Evolutionary conservation across 2,329 filamentous ascomycete species (phyloP), one percentile per base, ranked within the genome.

Genomic region (Nigrospora sphaerica): DNA sequence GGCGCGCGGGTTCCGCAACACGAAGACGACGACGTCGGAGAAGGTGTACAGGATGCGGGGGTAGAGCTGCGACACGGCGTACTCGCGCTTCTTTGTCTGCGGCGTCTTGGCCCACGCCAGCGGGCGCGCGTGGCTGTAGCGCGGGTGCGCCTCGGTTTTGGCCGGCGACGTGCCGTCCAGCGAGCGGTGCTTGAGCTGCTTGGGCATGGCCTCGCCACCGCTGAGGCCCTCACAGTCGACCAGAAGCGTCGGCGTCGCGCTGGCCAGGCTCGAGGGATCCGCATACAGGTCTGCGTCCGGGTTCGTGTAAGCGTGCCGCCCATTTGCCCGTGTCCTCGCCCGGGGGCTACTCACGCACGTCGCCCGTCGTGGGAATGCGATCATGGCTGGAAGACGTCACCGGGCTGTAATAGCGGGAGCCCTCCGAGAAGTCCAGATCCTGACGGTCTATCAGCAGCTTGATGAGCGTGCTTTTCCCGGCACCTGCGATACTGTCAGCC

Each of bases 141-240:
- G 53, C 46, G 44, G 49, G 9, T 50, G 36, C 33, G 51, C 42
- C 4, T 43, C 42, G 12, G 45, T 46, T 13, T 50, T 44, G 18
- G 46, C 47, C 12, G 46, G 34, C 7, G 46, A 44, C 33, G 39
- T 16, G 12, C 39, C 36, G 19, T 52, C 52, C 14, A 58, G 51
- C 7, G 51, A 39, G 12, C 48, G 28, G 38, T 59, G 49, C 44
- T 57, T 54, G 10, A 62, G 41, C 46, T 61, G 57, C 37, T 62
- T 62, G 14, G 61, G 61, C 23, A 59, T 51, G 6, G 55, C 60
- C 50, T 75, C 73, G 11, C 74, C 74, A 32, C 73, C 74, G 17
- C 71, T 65, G 10, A 77, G 63, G 0, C 74, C 74, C 60, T 78
- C 74, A 49, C 73, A 77, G 49, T 78, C 74, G 18, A 74, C 72